A percentile compares a stretch with the other conserved stretches of the same genome.
Conservation (phyloP, 2,329 filamentous ascomycete genomes). For the Byssochlamys sp. region DNA sequence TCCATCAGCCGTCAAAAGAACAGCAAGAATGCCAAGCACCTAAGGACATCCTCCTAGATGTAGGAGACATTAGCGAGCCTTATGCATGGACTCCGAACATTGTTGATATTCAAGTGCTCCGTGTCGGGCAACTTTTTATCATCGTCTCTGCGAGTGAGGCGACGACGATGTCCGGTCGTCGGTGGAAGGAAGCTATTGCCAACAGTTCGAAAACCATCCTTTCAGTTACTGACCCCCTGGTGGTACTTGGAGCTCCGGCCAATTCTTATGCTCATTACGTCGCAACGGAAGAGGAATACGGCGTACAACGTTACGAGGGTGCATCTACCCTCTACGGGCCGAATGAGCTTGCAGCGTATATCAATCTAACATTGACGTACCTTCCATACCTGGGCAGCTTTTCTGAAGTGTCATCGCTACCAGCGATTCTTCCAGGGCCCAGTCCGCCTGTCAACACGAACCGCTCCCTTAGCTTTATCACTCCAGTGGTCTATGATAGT, state of each 20-base stretch:
- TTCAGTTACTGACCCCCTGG: constrained; percentile 50
- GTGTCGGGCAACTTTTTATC: constrained; percentile 74
- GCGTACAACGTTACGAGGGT: constrained; percentile 85
- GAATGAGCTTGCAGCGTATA: constrained; percentile 73
- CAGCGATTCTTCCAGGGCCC: constrained; percentile 44
- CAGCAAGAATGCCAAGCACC: constrained; percentile 68
- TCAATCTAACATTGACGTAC: constrained; percentile 70
- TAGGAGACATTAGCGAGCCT: constrained; percentile 66
- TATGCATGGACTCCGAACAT: constrained; percentile 88
- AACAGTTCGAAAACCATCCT: constrained; percentile 44
- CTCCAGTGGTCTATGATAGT: constrained; percentile 65
- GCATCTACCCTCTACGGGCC: constrained; percentile 81
- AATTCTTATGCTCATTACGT: constrained; percentile 86
- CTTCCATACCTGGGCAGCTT: constrained; percentile 55
- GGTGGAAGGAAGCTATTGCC: constrained; percentile 67
- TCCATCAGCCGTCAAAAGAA: constrained; percentile 59
- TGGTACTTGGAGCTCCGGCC: constrained; percentile 77
- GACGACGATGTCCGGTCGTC: constrained; percentile 81
- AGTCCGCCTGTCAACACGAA: constrained; percentile 69
- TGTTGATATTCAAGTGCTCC: constrained; percentile 75
- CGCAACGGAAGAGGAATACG: constrained; percentile 69
- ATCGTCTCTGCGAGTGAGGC: constrained; percentile 79
- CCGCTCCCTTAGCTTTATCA: constrained; percentile 69
- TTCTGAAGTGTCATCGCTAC: constrained; percentile 27
- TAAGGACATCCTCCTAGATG: constrained; percentile 80